A percentile compares a stretch with the other conserved stretches of the same genome.
Conservation (phyloP, 192 early-diverging fungal species). For the Coemansia sp. region DNA sequence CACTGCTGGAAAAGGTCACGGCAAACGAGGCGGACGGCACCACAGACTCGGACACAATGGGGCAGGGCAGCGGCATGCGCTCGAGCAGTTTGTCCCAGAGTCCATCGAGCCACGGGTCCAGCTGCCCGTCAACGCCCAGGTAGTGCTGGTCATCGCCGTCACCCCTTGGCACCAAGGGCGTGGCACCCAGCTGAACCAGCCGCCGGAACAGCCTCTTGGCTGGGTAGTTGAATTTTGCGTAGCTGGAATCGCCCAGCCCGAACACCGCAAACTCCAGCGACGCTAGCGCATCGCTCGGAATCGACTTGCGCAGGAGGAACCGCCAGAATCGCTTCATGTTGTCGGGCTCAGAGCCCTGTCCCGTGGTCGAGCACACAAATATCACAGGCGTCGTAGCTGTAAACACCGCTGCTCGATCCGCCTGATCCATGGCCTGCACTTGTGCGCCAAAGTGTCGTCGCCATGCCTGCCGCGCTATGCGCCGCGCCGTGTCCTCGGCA, state of each 20-base stretch:
- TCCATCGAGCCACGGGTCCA: conserved; percentile 81
- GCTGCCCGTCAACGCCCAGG: conserved; percentile 79
- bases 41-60: conserved; percentile 7
- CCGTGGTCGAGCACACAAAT: conserved; percentile 90
- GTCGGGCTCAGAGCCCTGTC: conserved; percentile 86
- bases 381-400: conserved; percentile 25
- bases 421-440: conserved; percentile 74
- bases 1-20: not conserved
- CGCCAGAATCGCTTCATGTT: conserved; percentile 95
- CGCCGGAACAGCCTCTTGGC: conserved; percentile 88
- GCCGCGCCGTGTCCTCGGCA: conserved; percentile 84
- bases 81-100: conserved; percentile 69
- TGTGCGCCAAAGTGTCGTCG: conserved; percentile 64
- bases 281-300: conserved; percentile 61
- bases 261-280: conserved; percentile 80
- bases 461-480: conserved; percentile 71
- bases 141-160: conserved; percentile 97
- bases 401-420: conserved; percentile 54
- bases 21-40: conserved; percentile 19
- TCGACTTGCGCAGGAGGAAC: conserved; percentile 78
- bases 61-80: conserved; percentile 57
- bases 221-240: conserved; percentile 88
- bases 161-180: conserved; percentile 61
- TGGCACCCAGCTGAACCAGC: conserved; percentile 79
- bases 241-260: conserved; percentile 94